Percentiles rank a stretch among this genome's conserved stretches.
These are phyloP conservation scores for Hyphodiscus sp. DNA, from an alignment of 2,329 filamentous ascomycete genomes.

Conservation along the genomic window DNA sequence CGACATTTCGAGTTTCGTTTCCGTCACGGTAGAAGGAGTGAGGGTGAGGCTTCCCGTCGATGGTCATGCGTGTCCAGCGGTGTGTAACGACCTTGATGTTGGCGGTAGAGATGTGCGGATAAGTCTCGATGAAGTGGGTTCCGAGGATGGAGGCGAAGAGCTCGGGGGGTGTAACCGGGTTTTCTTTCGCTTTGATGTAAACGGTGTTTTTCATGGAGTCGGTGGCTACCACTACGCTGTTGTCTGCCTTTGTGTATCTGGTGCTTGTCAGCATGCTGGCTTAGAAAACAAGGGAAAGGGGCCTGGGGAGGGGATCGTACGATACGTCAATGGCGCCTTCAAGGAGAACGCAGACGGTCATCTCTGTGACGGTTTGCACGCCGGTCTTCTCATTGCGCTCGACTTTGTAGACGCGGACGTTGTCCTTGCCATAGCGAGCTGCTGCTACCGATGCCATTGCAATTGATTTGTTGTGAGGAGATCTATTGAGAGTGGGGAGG, in stretches of 20 bases:
- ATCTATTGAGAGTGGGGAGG: background rate
- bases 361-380: conserved; percentile 81
- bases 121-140: conserved; percentile 81
- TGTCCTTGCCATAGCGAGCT: conserved; percentile 89
- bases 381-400: conserved; percentile 70
- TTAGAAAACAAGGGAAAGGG: background rate
- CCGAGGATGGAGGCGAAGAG: conserved; percentile 81
- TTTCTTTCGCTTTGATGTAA: conserved; percentile 90
- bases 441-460: conserved; percentile 51
- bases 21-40: conserved; percentile 93
- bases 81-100: conserved; percentile 78
- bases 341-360: conserved; percentile 88
- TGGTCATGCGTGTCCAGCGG: conserved; percentile 82
- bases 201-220: conserved; percentile 98
- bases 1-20: conserved; percentile 77
- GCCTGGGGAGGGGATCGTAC: conserved; percentile 39
- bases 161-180: conserved; percentile 88
- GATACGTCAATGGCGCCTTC: conserved; percentile 87
- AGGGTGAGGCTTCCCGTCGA: conserved; percentile 86
- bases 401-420: conserved; percentile 96
- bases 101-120: conserved; percentile 79
- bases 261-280: conserved; percentile 17
- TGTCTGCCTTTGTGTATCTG: conserved; percentile 90
- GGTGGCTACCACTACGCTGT: conserved; percentile 90
- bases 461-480: background rate